Evolutionary conservation across 768 basidiomycete genomes (phyloP), one percentile per base, ranked within the genome.

Genomic region (Rhodocollybia butyracea): DNA sequence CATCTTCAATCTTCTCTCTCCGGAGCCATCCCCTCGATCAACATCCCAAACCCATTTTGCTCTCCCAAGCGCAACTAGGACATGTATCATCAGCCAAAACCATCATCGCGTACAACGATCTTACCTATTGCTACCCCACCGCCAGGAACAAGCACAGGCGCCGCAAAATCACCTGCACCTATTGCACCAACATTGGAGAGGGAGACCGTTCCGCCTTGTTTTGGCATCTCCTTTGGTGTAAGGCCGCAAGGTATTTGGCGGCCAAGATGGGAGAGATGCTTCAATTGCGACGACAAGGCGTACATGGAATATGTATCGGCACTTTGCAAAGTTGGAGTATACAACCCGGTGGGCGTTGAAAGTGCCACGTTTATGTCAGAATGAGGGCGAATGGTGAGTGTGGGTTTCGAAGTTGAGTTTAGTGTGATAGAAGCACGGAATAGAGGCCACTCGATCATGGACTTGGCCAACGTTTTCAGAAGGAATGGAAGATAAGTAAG

Each of bases 61-160:
- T 26, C 86, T 68, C 2, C 91, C 91, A 8, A 94, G 73, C 2
- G 89, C 91, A 1, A 90, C 90, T 56, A n/a, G n/a, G n/a, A n/a
- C n/a, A n/a, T n/a, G n/a, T n/a, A n/a, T n/a, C n/a, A n/a, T n/a
- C n/a, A n/a, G n/a, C n/a, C n/a, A n/a, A n/a, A n/a, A n/a, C n/a
- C n/a, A n/a, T n/a, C n/a, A n/a, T n/a, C n/a, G n/a, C n/a, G n/a
- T n/a, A n/a, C n/a, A n/a, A n/a, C n/a, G n/a, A n/a, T n/a, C n/a
- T n/a, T n/a, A n/a, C n/a, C n/a, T n/a, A 94, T 93, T 11, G 89
- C 91, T 0, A 94, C 82, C 0, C 92, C 92, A 0, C 91, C 90
- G 0, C 90, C 91, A 0, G 86, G 87, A 0, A 93, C 84, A 1
- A 94, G 76, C 43, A 94, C 82, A 0, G 92, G 92, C 13, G 77